Percentiles rank a stretch among this genome's conserved stretches.
These are phyloP conservation scores for Poronia punctata DNA, from an alignment of 495 filamentous ascomycete genomes.

Conservation along the genomic window DNA sequence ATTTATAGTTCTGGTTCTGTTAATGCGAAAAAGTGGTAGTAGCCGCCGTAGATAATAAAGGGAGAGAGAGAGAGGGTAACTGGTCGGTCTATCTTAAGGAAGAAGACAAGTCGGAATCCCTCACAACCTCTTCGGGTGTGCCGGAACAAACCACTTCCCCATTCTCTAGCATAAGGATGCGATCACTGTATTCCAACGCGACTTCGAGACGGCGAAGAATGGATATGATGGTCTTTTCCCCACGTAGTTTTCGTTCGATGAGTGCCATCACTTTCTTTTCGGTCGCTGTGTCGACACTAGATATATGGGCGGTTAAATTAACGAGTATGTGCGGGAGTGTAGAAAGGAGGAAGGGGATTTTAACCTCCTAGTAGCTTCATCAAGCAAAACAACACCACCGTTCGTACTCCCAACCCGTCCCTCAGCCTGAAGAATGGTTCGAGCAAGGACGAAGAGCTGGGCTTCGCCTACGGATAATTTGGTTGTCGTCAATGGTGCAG, in stretches of 20 bases:
- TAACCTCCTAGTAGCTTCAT: constrained; percentile 6
- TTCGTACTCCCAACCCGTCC: too few relatives aligned
- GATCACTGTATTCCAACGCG: constrained; percentile 2
- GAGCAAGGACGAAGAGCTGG: constrained; percentile 20
- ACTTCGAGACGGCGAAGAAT: constrained; percentile 5
- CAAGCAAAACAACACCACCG: constrained; percentile 2
- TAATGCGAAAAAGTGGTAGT: too few relatives aligned
- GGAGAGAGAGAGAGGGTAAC: too few relatives aligned
- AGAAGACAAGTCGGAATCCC: constrained; percentile 1
- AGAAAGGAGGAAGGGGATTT: neutral
- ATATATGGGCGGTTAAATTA: too few relatives aligned
- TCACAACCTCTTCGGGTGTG: constrained; percentile 1
- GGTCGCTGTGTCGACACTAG: constrained; percentile 2
- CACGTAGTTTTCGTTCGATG: neutral
- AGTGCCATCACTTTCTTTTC: constrained; percentile 5
- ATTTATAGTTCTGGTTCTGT: too few relatives aligned
- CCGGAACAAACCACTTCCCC: neutral
- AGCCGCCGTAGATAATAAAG: too few relatives aligned
- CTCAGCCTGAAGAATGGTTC: constrained; percentile 15
- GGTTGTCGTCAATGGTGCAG: neutral
- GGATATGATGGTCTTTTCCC: constrained; percentile 5
- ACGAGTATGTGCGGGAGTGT: too few relatives aligned
- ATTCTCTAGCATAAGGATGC: constrained; percentile 4
- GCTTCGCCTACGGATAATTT: constrained; percentile 21
- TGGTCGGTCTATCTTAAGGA: neutral